Conservation (phyloP, 179 eudicot species). For the Nepenthes alata region DNA sequence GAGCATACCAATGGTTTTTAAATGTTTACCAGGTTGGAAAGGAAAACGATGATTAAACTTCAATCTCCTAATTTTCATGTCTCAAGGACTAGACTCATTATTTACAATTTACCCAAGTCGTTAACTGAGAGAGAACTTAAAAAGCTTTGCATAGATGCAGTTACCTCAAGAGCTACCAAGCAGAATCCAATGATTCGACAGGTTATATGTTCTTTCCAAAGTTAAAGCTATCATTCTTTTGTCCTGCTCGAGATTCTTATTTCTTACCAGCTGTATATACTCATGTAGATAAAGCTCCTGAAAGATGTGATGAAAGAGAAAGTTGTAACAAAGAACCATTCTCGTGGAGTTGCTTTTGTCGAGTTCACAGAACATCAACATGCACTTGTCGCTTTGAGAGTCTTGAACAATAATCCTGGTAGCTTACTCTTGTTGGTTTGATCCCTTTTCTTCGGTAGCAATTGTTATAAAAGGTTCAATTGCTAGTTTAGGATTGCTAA, state of each 20-base stretch:
- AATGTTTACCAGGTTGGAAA: conserved; percentile 56
- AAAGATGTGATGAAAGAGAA: conserved; percentile 55
- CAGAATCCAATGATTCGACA: conserved; percentile 76
- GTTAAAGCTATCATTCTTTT: not conserved
- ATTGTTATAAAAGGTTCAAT: not conserved
- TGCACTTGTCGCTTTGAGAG: conserved; percentile 91
- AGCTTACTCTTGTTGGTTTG: conserved; percentile 1
- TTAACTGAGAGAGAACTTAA: conserved; percentile 57
- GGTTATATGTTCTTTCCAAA: conserved; percentile 25
- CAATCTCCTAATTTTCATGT: conserved; percentile 89
- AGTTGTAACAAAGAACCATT: conserved; percentile 38
- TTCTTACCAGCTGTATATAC: not conserved
- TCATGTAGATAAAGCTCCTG: conserved; percentile 62
- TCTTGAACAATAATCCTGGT: conserved; percentile 97
- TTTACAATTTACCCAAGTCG: conserved; percentile 78
- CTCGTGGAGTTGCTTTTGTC: conserved; percentile 92
- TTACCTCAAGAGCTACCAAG: conserved; percentile 78
- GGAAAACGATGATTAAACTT: conserved; percentile 61
- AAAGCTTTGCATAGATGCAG: conserved; percentile 66
- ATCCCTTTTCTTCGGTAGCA: not conserved
- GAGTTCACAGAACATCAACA: conserved; percentile 94
- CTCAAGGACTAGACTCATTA: conserved; percentile 74
- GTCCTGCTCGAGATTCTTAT: not conserved
- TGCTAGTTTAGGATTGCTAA: not conserved
- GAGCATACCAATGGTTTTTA: conserved; percentile 9